phyloP scores from a whole-genome alignment of 2,329 filamentous ascomycete species.

The Colletotrichum paranaense region DNA sequence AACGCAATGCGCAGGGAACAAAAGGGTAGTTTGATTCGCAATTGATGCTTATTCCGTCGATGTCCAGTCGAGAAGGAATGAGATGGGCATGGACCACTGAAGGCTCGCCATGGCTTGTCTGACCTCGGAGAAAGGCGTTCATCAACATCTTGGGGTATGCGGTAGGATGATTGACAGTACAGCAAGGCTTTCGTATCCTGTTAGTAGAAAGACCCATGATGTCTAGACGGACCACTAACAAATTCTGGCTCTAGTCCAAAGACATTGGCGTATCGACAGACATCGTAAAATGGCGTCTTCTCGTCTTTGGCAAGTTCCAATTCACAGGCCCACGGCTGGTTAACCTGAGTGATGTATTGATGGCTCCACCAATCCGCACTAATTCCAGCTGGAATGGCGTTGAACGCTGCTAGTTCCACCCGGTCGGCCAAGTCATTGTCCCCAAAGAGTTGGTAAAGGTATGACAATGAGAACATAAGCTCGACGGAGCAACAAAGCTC shows the following conservation, averaged over 20 bases:
- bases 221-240: conserved; percentile 13
- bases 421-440: conserved; percentile 57
- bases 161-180: conserved; percentile 69
- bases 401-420: conserved; percentile 64
- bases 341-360: conserved; percentile 65
- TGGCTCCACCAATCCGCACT: conserved; percentile 65
- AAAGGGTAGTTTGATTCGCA: conserved; percentile 59
- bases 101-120: not conserved
- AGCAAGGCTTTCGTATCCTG: conserved; percentile 54
- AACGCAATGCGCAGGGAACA: conserved; percentile 38
- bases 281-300: conserved; percentile 54
- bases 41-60: conserved; percentile 40
- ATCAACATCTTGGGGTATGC: conserved; percentile 66
- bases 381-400: conserved; percentile 63
- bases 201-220: too few relatives aligned
- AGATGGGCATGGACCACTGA: not conserved
- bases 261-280: conserved; percentile 18
- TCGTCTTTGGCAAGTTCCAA: conserved; percentile 44
- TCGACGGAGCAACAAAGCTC: conserved; percentile 50
- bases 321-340: conserved; percentile 59
- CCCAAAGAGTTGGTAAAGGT: conserved; percentile 47
- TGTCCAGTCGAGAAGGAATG: not conserved
- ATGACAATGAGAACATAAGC: conserved; percentile 45
- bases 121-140: conserved; percentile 5
- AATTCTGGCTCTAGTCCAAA: conserved; percentile 63